Evolutionary conservation across 441 rosid genomes (phyloP).

Genomic region (Geranium incanum): DNA sequence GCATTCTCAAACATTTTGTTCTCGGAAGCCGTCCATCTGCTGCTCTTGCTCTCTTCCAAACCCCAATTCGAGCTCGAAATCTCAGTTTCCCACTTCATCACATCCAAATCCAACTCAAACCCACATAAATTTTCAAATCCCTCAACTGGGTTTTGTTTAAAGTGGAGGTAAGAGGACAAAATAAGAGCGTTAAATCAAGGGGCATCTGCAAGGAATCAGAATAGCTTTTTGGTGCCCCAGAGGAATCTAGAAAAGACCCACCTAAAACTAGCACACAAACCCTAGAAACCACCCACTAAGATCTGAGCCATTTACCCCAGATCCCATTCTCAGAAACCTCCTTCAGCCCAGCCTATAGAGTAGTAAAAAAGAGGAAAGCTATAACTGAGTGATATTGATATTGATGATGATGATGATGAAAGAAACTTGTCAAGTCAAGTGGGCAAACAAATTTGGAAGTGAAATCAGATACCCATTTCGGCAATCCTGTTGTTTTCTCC

Average conservation of each 20-base stretch:
- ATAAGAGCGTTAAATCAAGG: slow-evolving; percentile 51
- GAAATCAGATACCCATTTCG: not conserved
- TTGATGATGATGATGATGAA: not conserved
- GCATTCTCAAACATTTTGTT: slow-evolving; percentile 66
- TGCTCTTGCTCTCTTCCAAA: slow-evolving; percentile 35
- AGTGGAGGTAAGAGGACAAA: slow-evolving; percentile 34
- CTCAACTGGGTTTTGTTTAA: not conserved
- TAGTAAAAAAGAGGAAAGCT: slow-evolving; percentile 16
- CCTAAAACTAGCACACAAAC: slow-evolving; percentile 20
- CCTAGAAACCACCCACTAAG: slow-evolving; percentile 42
- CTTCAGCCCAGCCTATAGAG: not conserved
- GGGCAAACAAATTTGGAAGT: not conserved
- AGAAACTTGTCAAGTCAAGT: no score
- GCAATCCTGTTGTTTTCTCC: not conserved
- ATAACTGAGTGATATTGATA: not conserved
- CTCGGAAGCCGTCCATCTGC: slow-evolving; percentile 54
- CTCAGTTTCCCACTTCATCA: slow-evolving; percentile 52
- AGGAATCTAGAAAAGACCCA: slow-evolving; percentile 63
- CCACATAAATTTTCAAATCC: not conserved
- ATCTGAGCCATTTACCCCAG: slow-evolving; percentile 29
- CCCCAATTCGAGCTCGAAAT: slow-evolving; percentile 38
- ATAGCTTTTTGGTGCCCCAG: slow-evolving; percentile 39
- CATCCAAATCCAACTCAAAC: slow-evolving; percentile 12
- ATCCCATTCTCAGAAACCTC: slow-evolving; percentile 8
- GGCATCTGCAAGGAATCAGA: slow-evolving; percentile 58